These are phyloP conservation scores for Lasiodiplodia sp. DNA, from an alignment of 2,329 filamentous ascomycete genomes.

Conservation along the genomic window DNA sequence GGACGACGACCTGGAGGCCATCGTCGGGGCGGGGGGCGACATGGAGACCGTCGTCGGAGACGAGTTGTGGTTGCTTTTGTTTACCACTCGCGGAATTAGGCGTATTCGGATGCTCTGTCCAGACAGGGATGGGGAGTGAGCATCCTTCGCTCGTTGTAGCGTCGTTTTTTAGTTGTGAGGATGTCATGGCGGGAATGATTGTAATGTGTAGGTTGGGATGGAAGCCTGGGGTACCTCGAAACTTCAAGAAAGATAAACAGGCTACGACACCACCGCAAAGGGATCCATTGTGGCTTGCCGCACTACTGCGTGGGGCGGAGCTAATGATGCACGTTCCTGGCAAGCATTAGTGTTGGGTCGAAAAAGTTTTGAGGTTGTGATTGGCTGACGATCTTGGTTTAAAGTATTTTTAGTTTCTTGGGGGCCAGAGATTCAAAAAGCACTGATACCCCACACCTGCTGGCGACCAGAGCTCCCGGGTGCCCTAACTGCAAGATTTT, in stretches of 20 bases:
- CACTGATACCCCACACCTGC: neutral
- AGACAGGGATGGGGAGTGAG: constrained; percentile 18
- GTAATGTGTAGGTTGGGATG: neutral
- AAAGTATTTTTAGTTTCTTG: neutral
- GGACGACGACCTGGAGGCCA: constrained; percentile 3
- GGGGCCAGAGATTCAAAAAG: constrained; percentile 1
- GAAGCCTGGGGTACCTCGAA: neutral
- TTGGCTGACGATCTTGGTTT: neutral
- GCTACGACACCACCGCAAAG: neutral
- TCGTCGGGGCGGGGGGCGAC: neutral
- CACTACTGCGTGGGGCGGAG: constrained; percentile 4
- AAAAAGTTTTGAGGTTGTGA: neutral
- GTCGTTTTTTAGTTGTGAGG: neutral
- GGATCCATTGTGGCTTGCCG: constrained; percentile 1
- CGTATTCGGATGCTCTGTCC: neutral
- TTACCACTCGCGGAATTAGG: neutral
- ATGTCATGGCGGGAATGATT: constrained; percentile 1
- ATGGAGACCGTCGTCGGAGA: constrained; percentile 17
- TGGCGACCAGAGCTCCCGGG: no score
- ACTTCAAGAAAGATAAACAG: neutral
- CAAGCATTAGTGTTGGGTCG: neutral
- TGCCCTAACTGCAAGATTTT: neutral
- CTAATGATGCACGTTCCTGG: constrained; percentile 1
- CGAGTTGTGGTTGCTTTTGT: neutral
- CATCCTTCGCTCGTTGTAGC: neutral